Base-by-base conservation (phyloP, 306 rosid species). In the Pyrus bretschneideri region DNA sequence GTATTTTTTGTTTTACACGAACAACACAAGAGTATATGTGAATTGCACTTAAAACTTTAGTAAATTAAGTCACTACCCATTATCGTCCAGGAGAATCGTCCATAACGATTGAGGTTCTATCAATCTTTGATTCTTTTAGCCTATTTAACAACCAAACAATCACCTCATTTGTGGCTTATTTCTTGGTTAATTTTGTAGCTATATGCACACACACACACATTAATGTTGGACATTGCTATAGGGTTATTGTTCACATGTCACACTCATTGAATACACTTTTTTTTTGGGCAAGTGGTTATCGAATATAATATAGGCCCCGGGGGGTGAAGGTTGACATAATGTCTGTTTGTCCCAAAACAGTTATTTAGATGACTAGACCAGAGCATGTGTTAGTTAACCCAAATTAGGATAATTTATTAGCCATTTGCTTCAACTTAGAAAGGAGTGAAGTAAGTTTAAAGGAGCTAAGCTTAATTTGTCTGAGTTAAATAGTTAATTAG, bases 381-480 rank as follows among this genome's bases (percentile, higher is more conserved):
- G 21, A 49, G 58, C 83, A 74, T 68, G 71, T 74, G 83, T 74
- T 60, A 3, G 60, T 73, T 79, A 73, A 58, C 19, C 31, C 70
- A 67, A 57, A 35, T 79, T 69, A 63, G 64, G 64, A 73, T 31
- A 67, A 59, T 79, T 79, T 66, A 71, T 19, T 64, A 42, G 68
- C 74, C 18, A 67, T 30, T 52, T 27, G 58, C 46, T 51, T 11
- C 62, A 45, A 61, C 29, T 69, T 14, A 42, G 71, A 69, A 67
- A 23, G 45, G 12, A 42, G 45, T 42, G 45, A 10, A 42, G 45
- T 12, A 10, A 42, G 45, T 42, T 42, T 9, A 42, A 42, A 42
- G 45, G 11, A 42, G 45, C 42, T 42, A 42, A 42, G 12, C 45
- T 42, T 42, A 42, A 42, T 42, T 10, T 42, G 45, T 9, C 12